Evolutionary conservation across 257 asterid species (phyloP).

Genomic region (Solanum boliviense): DNA sequence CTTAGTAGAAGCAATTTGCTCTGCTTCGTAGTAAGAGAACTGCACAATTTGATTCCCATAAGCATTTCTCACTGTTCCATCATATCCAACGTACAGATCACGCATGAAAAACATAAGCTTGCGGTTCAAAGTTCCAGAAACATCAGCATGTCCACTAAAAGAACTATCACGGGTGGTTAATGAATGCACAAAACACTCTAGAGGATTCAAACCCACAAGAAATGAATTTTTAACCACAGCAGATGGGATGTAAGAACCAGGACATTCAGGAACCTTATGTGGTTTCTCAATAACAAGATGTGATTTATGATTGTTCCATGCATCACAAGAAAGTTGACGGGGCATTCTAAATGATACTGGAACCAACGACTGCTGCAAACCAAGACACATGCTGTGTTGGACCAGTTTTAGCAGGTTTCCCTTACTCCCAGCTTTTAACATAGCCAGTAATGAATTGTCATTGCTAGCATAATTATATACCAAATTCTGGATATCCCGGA

Average conservation of each 20-base stretch:
- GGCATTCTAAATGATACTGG: slow-evolving; percentile 70
- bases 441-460: slow-evolving; percentile 52
- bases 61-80: slow-evolving; percentile 80
- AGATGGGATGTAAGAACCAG: slow-evolving; percentile 47
- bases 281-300: slow-evolving; percentile 7
- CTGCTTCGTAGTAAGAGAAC: slow-evolving; percentile 34
- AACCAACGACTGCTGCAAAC: slow-evolving; percentile 71
- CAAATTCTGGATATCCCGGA: slow-evolving; percentile 57
- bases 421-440: slow-evolving; percentile 96
- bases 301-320: slow-evolving; percentile 64
- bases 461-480: slow-evolving; percentile 46
- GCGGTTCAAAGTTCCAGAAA: slow-evolving; percentile 70
- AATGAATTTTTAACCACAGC: slow-evolving; percentile 60
- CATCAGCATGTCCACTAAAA: slow-evolving; percentile 93
- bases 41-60: slow-evolving; percentile 78
- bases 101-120: slow-evolving; percentile 83
- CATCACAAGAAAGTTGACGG: slow-evolving; percentile 52
- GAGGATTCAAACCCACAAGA: slow-evolving; percentile 71
- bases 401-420: slow-evolving; percentile 77
- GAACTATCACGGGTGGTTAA: slow-evolving; percentile 79
- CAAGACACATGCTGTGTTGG: slow-evolving; percentile 91
- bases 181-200: slow-evolving; percentile 68
- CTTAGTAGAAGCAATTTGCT: background rate
- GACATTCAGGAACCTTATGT: slow-evolving; percentile 9
- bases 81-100: slow-evolving; percentile 61